These are phyloP conservation scores for Russula ochroleuca DNA, from an alignment of 768 basidiomycete genomes.

Conservation along the genomic window DNA sequence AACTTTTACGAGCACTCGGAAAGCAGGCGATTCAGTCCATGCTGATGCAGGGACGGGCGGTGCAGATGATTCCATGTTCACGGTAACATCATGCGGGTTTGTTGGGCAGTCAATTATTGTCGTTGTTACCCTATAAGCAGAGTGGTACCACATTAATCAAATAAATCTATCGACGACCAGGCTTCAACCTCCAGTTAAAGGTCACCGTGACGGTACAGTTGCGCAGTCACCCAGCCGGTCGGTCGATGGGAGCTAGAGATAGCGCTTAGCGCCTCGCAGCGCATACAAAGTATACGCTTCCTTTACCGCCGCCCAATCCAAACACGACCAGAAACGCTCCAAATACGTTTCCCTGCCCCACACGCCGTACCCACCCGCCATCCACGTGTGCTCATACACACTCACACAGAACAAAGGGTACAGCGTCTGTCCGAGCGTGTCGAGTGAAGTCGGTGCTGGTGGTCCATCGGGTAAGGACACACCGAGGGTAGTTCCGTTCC, in stretches of 20 bases:
- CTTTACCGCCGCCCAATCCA: constrained; percentile 69
- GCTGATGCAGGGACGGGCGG: too few relatives aligned
- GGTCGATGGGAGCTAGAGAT: neutral
- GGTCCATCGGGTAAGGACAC: neutral
- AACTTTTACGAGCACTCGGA: too few relatives aligned
- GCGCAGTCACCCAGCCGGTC: neutral
- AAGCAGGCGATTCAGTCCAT: too few relatives aligned
- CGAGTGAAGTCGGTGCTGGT: constrained; percentile 22
- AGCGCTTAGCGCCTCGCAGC: neutral
- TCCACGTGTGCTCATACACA: constrained; percentile 83
- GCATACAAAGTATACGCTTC: constrained; percentile 28
- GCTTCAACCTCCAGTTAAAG: too few relatives aligned
- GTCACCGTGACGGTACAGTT: neutral
- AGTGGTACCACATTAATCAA: neutral
- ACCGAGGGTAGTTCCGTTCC: neutral
- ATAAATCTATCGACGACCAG: neutral
- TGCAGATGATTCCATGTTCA: too few relatives aligned
- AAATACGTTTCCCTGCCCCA: constrained; percentile 90
- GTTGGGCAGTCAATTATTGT: neutral
- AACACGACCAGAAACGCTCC: constrained; percentile 74
- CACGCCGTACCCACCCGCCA: constrained; percentile 77
- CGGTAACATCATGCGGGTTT: neutral
- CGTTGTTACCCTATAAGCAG: neutral
- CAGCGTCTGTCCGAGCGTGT: constrained; percentile 48
- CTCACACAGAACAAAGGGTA: constrained; percentile 75